A percentile compares a stretch with the other conserved stretches of the same genome.
Evolutionary conservation across 805 yeast species (phyloP).

Genomic region (Zygosaccharomyces kombuchaensis): DNA sequence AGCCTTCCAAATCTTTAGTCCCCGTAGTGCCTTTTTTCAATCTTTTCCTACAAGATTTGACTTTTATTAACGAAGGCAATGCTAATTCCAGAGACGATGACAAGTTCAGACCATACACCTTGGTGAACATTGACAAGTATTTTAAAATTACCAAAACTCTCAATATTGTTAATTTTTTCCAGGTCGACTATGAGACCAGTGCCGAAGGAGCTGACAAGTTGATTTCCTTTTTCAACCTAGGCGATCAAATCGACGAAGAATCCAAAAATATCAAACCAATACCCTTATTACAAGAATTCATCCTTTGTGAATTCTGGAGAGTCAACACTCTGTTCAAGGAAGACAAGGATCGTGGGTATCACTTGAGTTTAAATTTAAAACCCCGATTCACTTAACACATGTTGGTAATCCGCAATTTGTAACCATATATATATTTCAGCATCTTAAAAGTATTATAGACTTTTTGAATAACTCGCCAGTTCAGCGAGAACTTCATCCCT

Average conservation of each 20-base stretch:
- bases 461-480: neutral
- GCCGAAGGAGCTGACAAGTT: conserved; percentile 20
- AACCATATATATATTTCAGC: neutral
- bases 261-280: conserved; percentile 34
- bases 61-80: conserved; percentile 81
- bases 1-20: conserved; percentile 32
- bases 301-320: conserved; percentile 66
- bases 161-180: conserved; percentile 63
- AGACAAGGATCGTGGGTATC: conserved; percentile 70
- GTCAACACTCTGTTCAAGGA: conserved; percentile 54
- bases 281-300: conserved; percentile 44
- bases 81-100: conserved; percentile 60
- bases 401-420: neutral
- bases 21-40: conserved; percentile 77
- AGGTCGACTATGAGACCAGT: conserved; percentile 47
- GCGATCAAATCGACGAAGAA: conserved; percentile 26
- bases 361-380: conserved; percentile 53
- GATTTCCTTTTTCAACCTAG: conserved; percentile 27
- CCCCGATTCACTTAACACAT: conserved; percentile 12
- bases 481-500: neutral
- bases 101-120: conserved; percentile 41
- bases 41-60: conserved; percentile 70
- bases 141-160: conserved; percentile 61
- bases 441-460: neutral
- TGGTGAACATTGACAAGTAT: conserved; percentile 72